phyloP scores from a whole-genome alignment of 225 moss, liverwort and hornwort species.

The Anthoceros angustus region DNA sequence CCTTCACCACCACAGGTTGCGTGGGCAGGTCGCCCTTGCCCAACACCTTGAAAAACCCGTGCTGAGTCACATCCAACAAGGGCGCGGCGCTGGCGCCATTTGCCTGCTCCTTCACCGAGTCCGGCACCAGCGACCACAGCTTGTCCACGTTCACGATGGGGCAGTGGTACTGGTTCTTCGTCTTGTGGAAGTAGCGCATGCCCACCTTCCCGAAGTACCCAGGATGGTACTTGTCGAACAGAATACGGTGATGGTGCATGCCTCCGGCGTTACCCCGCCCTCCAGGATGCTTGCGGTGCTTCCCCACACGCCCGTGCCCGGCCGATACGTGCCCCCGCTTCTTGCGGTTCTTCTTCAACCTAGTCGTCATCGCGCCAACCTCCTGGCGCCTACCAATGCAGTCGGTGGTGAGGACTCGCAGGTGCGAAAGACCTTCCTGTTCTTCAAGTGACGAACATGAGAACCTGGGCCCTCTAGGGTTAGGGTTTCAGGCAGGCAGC shows the following conservation, averaged over 20 bases:
- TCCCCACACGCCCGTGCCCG: not conserved
- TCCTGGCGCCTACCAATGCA: not conserved
- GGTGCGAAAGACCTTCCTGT: no score
- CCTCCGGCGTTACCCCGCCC: not conserved
- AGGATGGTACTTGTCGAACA: not conserved
- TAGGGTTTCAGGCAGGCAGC: no score
- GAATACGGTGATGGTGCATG: not conserved
- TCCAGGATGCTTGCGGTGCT: slow-evolving; percentile 4
- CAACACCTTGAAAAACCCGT: not conserved
- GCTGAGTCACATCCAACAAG: not conserved
- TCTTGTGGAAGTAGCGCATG: not conserved
- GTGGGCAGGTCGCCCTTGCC: not conserved
- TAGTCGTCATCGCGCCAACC: not conserved
- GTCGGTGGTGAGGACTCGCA: no score
- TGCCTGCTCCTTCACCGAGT: not conserved
- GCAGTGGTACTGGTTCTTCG: not conserved
- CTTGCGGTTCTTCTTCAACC: slow-evolving; percentile 4
- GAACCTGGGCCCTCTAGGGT: no score
- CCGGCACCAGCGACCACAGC: not conserved
- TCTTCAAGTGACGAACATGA: no score
- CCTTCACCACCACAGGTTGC: not conserved
- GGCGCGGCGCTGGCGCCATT: not conserved
- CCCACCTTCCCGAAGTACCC: not conserved
- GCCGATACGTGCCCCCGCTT: not conserved
- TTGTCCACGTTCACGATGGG: not conserved